Base-by-base conservation (phyloP, 805 yeast species). In the Wickerhamiella azymoides region DNA sequence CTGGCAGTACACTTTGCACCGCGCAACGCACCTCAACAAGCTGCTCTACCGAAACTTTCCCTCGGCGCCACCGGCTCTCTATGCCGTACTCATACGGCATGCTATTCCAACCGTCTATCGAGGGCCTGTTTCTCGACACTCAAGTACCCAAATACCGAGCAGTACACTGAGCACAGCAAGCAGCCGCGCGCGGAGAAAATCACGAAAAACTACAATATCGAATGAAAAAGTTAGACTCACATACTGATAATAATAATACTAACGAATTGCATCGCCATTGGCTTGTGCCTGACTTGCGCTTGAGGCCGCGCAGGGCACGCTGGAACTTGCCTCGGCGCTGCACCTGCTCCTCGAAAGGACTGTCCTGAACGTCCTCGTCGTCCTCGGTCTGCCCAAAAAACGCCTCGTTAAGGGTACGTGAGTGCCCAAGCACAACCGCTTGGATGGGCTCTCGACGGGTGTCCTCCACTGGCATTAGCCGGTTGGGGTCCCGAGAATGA, bases 71-170 rank as follows among this genome's bases (percentile, higher is more conserved):
- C 64, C 69, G 89, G 46, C 70, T 92, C 43, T 89, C 92, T 55
- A 96, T 92, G 32, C 98, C 98, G 8, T 92, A 86, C 62, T 96
- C 97, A 0, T 88, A 72, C 63, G 98, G 98, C 44, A 97, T 98
- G 2, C 71, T 92, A 27, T 92, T 84, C 69, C 92, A 92, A 64
- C 86, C 86, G 55, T 93, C 96, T 18, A 72, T 84, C 16, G 98
- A 92, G 68, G 98, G 98, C 7, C 84, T 92, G 54, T 61, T 89
- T 47, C 71, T 92, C 56, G 98, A 92, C 64, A 84, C 97, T 10
- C 1, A 77, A 79, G 57, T 88, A 80, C 65, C 69, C 75, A 60
- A 74, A 74, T 18, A 66, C 77, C 43, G 79, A 79, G 51, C 73
- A 72, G 47, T 84, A 84, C 65, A 73, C 71, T 55, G 71, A 72